Base-by-base conservation (phyloP, 2,329 filamentous ascomycete species). In the Anthostomella pinea region DNA sequence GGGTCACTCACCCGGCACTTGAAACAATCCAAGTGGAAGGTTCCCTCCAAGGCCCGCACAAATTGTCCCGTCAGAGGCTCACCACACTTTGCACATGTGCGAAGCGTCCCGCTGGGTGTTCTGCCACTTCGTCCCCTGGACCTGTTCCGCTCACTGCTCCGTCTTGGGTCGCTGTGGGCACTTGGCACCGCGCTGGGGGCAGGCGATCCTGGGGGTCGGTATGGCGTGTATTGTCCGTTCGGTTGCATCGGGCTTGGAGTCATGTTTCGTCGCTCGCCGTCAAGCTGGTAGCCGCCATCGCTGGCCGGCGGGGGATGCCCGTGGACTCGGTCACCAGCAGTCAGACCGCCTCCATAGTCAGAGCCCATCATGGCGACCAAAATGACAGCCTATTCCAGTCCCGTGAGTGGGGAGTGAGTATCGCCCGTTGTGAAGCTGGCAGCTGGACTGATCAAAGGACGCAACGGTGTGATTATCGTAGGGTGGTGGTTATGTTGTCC, bases 21-120 rank as follows among this genome's bases (percentile, higher is more conserved):
- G 68, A 98, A 98, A 73, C 93, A 98, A 64, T 98, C 91, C 49
- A 98, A 69, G 69, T 98, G 93, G 63, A 88, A 98, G 35, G 91
- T 97, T 39, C 89, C 90, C 36, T 90, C 88, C 37, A 98, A 68
- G 29, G 93, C 93, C 54, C 93, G 81, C 48, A 98, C 93, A 61
- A 97, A 98, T 65, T 98, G 93, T 27, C 93, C 93, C 2, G 88
- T 94, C 61, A 98, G 72, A 36, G 83, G 75, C 62, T 91, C 85
- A 47, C 82, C 81, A 59, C 93, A 98, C 65, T 95, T 96, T 56
- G 88, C 90, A 66, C 87, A 91, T 24, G 77, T 70, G 49, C 85
- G 77, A 42, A 77, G 60, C 49, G 77, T 74, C 24, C 79, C 77
- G 56, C 78, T 82, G 29, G 70, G 67, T 35, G 72, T 72, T 51